These are phyloP conservation scores for Cenchrus americanus DNA, from an alignment of 176 grass and related monocot species.

Conservation along the genomic window DNA sequence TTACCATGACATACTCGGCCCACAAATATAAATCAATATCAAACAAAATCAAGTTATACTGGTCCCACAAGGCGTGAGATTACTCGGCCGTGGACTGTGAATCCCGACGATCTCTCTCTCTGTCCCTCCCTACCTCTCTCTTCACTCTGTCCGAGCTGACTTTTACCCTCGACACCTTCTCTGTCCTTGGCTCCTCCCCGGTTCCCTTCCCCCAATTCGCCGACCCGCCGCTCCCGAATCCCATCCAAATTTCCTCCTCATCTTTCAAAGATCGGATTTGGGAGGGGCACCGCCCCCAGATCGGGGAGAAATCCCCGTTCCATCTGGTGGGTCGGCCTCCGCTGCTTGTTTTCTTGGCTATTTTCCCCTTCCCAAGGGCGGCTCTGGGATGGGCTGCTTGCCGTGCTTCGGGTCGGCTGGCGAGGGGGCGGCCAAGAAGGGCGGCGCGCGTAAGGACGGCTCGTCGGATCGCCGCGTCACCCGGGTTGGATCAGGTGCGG, in stretches of 20 bases:
- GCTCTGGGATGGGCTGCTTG: constrained; percentile 82
- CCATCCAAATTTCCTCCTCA: constrained; percentile 36
- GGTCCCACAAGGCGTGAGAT: not conserved
- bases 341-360: constrained; percentile 35
- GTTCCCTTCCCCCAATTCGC: constrained; percentile 27
- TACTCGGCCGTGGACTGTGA: not conserved
- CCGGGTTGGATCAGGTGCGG: constrained; percentile 68
- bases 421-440: constrained; percentile 56
- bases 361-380: not conserved
- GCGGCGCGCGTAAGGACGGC: constrained; percentile 50
- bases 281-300: constrained; percentile 51
- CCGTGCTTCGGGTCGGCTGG: constrained; percentile 75
- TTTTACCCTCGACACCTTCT: constrained; percentile 47
- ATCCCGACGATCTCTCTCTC: not conserved
- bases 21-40: no score
- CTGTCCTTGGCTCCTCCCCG: constrained; percentile 20
- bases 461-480: constrained; percentile 45
- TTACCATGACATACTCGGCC: no score
- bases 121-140: not conserved
- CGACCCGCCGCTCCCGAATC: constrained; percentile 50
- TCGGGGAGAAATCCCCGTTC: constrained; percentile 49
- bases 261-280: constrained; percentile 37
- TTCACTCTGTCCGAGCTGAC: constrained; percentile 54
- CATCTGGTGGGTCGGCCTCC: constrained; percentile 49
- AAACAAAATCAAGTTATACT: not conserved